Conservation (phyloP, 2,329 filamentous ascomycete species). For the Fusarium pseudocircinatum region DNA sequence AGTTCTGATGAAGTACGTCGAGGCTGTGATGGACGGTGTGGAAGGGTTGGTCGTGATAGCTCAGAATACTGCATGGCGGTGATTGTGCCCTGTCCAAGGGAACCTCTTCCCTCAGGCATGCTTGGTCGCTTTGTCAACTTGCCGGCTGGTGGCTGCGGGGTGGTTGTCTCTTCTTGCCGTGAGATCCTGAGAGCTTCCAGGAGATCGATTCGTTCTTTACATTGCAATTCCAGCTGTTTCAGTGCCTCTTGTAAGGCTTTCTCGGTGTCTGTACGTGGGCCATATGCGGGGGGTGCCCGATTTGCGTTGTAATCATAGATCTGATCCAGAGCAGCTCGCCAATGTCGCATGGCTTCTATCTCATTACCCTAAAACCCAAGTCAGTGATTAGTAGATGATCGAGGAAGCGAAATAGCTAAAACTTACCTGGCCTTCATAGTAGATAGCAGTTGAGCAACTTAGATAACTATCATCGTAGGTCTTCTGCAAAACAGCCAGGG, state of each 20-base stretch:
- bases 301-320: constrained; percentile 88
- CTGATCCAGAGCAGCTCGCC: constrained; percentile 87
- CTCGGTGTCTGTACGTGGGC: constrained; percentile 83
- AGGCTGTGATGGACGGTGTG: constrained; percentile 67
- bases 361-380: constrained; percentile 77
- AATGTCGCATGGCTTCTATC: constrained; percentile 87
- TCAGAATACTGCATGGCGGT: constrained; percentile 83
- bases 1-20: constrained; percentile 63
- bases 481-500: constrained; percentile 84
- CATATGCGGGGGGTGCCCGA: constrained; percentile 74
- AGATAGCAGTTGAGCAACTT: constrained; percentile 93
- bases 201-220: constrained; percentile 90
- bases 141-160: constrained; percentile 27
- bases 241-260: constrained; percentile 83
- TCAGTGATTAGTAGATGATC: constrained; percentile 12
- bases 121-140: constrained; percentile 38
- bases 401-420: not conserved
- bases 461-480: constrained; percentile 97
- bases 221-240: constrained; percentile 85
- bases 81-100: constrained; percentile 83
- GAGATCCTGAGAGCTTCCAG: constrained; percentile 81
- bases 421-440: constrained; percentile 89
- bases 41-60: constrained; percentile 74
- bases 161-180: constrained; percentile 52
- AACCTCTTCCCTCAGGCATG: constrained; percentile 57